Percentiles rank a stretch among this genome's conserved stretches.
phyloP scores from a whole-genome alignment of 1,139 yeast species.

The Pichia sp. region DNA sequence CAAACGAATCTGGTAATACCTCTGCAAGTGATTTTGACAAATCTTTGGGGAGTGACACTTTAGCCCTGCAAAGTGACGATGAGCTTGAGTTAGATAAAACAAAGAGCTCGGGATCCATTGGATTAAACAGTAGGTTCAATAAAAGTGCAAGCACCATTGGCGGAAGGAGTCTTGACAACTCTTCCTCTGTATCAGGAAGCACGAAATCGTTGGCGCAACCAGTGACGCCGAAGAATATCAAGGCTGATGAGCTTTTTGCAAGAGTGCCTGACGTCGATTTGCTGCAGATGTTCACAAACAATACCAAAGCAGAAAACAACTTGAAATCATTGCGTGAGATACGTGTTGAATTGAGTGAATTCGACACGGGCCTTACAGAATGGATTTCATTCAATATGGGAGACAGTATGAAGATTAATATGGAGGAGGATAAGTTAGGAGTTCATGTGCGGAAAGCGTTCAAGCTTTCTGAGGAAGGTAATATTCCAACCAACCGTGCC shows the following conservation, averaged over 20 bases:
- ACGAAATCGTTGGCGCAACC: neutral
- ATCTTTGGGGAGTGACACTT: neutral
- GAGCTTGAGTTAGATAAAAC: neutral
- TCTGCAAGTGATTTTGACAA: neutral
- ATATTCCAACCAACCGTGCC: neutral
- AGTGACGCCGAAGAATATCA: neutral
- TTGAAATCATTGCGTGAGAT: slow-evolving; percentile 6
- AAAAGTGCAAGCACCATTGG: neutral
- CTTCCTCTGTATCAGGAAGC: slow-evolving; percentile 3
- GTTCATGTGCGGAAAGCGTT: slow-evolving; percentile 13
- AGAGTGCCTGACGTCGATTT: slow-evolving; percentile 13
- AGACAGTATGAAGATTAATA: slow-evolving; percentile 9
- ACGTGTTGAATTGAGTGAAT: slow-evolving; percentile 7
- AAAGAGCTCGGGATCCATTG: slow-evolving; percentile 1
- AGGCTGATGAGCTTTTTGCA: neutral
- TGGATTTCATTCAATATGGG: slow-evolving; percentile 18
- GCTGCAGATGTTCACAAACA: slow-evolving; percentile 8
- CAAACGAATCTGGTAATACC: neutral
- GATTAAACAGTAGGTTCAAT: neutral
- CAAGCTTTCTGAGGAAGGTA: slow-evolving; percentile 6
- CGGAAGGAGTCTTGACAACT: neutral
- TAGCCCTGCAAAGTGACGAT: neutral
- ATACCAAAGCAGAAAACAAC: slow-evolving; percentile 3
- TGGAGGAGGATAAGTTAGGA: slow-evolving; percentile 15
- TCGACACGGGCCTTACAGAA: slow-evolving; percentile 12